phyloP scores from a whole-genome alignment of 2,329 filamentous ascomycete species.

The Penicillium sp. region DNA sequence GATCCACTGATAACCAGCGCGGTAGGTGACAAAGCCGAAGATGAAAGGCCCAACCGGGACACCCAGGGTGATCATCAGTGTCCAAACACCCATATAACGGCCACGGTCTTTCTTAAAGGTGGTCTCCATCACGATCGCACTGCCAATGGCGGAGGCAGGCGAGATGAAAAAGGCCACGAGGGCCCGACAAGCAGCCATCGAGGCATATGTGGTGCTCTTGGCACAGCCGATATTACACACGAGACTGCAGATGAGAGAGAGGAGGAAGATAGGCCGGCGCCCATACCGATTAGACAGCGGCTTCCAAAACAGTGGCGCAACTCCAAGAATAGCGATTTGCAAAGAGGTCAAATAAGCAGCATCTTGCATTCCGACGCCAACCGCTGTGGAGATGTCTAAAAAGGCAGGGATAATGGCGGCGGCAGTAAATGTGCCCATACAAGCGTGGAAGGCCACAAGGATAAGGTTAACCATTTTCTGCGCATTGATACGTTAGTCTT shows the following conservation, averaged over 20 bases:
- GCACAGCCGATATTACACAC: constrained; percentile 57
- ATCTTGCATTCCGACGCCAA: constrained; percentile 49
- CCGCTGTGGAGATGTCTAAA: constrained; percentile 52
- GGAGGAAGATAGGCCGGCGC: constrained; percentile 54
- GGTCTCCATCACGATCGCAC: constrained; percentile 57
- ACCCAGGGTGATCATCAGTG: constrained; percentile 51
- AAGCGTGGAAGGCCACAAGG: constrained; percentile 58
- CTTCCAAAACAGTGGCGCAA: constrained; percentile 56
- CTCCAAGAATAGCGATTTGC: constrained; percentile 55
- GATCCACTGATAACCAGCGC: constrained; percentile 58
- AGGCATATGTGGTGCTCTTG: constrained; percentile 48
- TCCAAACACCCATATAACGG: constrained; percentile 59
- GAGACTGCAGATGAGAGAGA: constrained; percentile 51
- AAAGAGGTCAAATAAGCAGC: constrained; percentile 56
- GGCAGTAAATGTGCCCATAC: constrained; percentile 59
- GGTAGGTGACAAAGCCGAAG: constrained; percentile 49
- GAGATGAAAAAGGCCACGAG: constrained; percentile 57
- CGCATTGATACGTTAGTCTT: constrained; percentile 4
- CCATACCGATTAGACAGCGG: constrained; percentile 55
- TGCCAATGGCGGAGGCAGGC: constrained; percentile 55
- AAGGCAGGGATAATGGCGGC: constrained; percentile 58
- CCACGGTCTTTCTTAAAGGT: constrained; percentile 57
- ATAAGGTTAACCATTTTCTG: constrained; percentile 56
- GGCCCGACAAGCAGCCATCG: constrained; percentile 53
- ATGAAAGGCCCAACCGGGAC: constrained; percentile 43